A percentile compares a stretch with the other conserved stretches of the same genome.
These are phyloP conservation scores for Fusarium subtropicale DNA, from an alignment of 2,329 filamentous ascomycete species.

Conservation along the genomic window DNA sequence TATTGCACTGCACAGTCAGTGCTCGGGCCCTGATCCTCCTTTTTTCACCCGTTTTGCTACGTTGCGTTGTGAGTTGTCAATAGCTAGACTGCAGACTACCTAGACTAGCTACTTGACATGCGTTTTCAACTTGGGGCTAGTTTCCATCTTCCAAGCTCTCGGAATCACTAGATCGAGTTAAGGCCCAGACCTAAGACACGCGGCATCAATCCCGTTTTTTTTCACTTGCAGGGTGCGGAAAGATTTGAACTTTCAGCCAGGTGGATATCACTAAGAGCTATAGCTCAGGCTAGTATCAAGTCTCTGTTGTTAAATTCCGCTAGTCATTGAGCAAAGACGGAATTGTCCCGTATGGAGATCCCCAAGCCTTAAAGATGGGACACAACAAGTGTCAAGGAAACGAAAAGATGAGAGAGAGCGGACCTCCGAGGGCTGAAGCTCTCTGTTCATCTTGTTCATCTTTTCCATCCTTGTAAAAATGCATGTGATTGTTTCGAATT, in stretches of 20 bases:
- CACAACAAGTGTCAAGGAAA: neutral
- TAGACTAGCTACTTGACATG: neutral
- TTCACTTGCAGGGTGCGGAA: constrained; percentile 17
- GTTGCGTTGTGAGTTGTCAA: constrained; percentile 1
- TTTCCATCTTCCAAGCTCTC: constrained; percentile 23
- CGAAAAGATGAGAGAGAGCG: neutral
- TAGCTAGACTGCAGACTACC: too few relatives aligned
- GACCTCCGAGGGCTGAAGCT: neutral
- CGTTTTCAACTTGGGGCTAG: neutral
- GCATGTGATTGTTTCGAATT: constrained; percentile 39
- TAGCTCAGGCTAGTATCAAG: neutral
- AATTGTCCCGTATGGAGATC: constrained; percentile 27
- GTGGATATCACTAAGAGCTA: constrained; percentile 20
- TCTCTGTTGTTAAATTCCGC: neutral
- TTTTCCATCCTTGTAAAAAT: neutral
- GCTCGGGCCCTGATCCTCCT: neutral
- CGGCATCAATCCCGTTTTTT: constrained; percentile 1
- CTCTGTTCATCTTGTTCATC: neutral
- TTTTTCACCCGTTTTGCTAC: neutral
- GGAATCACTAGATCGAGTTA: constrained; percentile 22
- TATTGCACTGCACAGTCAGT: neutral
- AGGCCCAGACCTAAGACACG: constrained; percentile 26
- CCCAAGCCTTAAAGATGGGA: constrained; percentile 3
- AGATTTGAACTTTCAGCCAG: constrained; percentile 19
- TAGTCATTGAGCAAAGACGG: constrained; percentile 20